A percentile compares a stretch with the other conserved stretches of the same genome.
These are phyloP conservation scores for Phytopythium litorale DNA, from an alignment of 352 stramenopile species.

Conservation along the genomic window DNA sequence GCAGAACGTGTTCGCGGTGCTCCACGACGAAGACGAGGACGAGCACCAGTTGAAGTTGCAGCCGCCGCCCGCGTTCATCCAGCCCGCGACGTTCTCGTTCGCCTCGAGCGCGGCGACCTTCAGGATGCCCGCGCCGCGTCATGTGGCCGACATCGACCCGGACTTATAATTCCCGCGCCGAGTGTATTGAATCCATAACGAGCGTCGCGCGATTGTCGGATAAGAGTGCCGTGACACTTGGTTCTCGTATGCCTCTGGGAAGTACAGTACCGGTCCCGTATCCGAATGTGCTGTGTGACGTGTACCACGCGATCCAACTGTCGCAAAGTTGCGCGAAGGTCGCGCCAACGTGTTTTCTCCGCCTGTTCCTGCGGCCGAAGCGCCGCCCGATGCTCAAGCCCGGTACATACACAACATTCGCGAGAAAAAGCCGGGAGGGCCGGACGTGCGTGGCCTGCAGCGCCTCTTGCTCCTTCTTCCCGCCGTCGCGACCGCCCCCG, in stretches of 20 bases:
- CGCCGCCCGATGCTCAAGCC: background rate
- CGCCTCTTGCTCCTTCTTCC: background rate
- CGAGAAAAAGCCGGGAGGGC: conserved; percentile 2
- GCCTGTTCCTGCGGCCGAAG: conserved; percentile 3
- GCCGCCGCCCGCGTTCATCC: conserved; percentile 36
- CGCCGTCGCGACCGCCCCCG: background rate
- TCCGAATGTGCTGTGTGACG: background rate
- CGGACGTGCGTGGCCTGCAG: background rate
- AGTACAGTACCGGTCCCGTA: background rate
- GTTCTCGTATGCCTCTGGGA: background rate
- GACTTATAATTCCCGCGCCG: conserved; percentile 39
- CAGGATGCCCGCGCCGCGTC: conserved; percentile 18
- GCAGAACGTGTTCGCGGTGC: conserved; percentile 61
- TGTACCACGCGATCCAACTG: background rate
- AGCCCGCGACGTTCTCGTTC: conserved; percentile 73
- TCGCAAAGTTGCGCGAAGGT: conserved; percentile 14
- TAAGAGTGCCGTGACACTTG: background rate
- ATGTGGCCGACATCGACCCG: conserved; percentile 40
- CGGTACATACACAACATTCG: background rate
- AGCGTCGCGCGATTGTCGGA: background rate
- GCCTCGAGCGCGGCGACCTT: conserved; percentile 15
- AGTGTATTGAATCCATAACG: background rate
- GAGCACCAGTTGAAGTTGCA: conserved; percentile 1
- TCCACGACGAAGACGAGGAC: conserved; percentile 50
- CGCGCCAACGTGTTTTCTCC: conserved; percentile 8